Evolutionary conservation across 2,329 filamentous ascomycete species (phyloP), one percentile per base, ranked within the genome.

Genomic region (Paraphaeosphaeria minitans): DNA sequence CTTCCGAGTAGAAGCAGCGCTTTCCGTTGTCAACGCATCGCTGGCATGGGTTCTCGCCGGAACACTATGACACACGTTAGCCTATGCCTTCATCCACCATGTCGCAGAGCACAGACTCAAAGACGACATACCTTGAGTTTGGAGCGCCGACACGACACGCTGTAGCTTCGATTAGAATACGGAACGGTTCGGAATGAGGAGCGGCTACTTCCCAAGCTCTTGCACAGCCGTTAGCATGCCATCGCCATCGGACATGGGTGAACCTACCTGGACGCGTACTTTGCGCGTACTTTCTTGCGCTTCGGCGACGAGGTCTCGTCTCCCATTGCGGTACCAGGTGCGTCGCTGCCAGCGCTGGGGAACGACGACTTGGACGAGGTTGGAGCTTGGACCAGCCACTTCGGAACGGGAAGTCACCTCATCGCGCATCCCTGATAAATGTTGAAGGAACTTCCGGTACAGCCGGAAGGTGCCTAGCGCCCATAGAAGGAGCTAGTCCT

Each of bases 1-100:
- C 72, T 60, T 76, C 73, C 14, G 72, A 75, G 60, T 75, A 76
- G 66, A 75, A 75, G 65, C 73, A 76, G 39, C 72, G 72, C 50
- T 69, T 70, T 41, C 66, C 69, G 52, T 70, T 73, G 58, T 76
- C 73, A 59, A 67, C 47, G 56, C 73, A 75, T 62, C 73, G 69
- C 47, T 72, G 71, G 64, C 73, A 76, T 13, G 73, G 72, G 50
- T 73, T 74, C 35, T 75, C 71, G 53, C 73, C 73, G 19, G 68
- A 73, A 57, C 73, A 76, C 73, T 75, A 48, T 8, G 8, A 3
- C 16, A 27, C 2, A 12, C 7, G 24, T 67, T 54, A 63, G 57
- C 29, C 51, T 35, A 13, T 7, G 5, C 12, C 10, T 35, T 16
- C 22, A 14, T 21, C 16, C 14, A 2, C 1, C 37, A n/a, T 39